Percentiles rank a stretch among this genome's conserved stretches.
Evolutionary conservation across 108 stramenopile genomes (phyloP).

Genomic region (Nannochloropsis gaditana): DNA sequence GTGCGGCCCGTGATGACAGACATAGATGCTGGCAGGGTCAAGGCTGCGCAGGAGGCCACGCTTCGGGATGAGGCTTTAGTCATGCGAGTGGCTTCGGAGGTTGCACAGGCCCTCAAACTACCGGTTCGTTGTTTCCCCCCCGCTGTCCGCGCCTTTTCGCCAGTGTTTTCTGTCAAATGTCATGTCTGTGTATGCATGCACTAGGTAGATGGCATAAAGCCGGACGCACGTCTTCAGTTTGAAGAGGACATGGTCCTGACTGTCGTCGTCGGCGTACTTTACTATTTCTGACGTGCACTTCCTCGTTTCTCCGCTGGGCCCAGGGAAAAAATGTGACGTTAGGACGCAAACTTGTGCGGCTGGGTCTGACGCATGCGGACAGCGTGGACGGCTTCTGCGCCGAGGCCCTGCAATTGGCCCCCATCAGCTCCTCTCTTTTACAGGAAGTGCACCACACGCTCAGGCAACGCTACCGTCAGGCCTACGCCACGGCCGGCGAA

Average conservation of each 20-base stretch:
- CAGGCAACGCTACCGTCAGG: constrained; percentile 1
- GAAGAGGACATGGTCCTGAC: too few relatives aligned
- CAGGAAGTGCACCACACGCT: background rate
- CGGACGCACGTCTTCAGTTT: too few relatives aligned
- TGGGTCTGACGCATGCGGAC: background rate
- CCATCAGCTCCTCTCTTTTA: background rate
- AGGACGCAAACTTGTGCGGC: constrained; percentile 14
- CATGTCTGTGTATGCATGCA: too few relatives aligned
- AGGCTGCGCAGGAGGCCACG: background rate
- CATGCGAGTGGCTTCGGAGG: background rate
- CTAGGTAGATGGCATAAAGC: too few relatives aligned
- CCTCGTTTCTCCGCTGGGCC: too few relatives aligned
- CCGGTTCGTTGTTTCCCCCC: background rate
- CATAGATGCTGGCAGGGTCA: background rate
- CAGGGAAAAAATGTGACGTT: constrained; percentile 18
- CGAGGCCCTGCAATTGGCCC: background rate
- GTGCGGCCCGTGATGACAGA: too few relatives aligned
- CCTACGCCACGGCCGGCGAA: constrained; percentile 1
- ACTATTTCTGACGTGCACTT: too few relatives aligned
- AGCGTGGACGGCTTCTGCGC: background rate
- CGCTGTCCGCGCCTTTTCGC: background rate
- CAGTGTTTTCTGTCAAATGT: too few relatives aligned
- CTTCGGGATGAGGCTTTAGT: background rate
- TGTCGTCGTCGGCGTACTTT: too few relatives aligned
- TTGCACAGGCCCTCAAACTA: constrained; percentile 10